phyloP scores from a whole-genome alignment of 2,329 filamentous ascomycete genomes.

The Aspergillus piperis region DNA sequence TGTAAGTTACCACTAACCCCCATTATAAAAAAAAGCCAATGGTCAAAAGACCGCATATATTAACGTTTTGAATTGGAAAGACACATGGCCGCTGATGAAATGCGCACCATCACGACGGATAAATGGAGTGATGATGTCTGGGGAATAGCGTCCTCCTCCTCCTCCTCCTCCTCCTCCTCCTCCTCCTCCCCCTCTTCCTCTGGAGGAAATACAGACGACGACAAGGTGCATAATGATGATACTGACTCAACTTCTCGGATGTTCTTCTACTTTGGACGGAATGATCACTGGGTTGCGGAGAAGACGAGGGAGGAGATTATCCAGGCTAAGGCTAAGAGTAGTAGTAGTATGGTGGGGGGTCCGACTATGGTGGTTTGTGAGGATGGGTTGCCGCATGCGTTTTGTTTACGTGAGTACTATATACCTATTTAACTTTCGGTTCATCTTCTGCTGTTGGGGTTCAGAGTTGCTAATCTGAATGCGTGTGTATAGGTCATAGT shows the following conservation, averaged over 20 bases:
- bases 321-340: slow-evolving; percentile 34
- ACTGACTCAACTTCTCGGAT: slow-evolving; percentile 35
- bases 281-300: slow-evolving; percentile 65
- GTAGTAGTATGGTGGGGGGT: slow-evolving; percentile 24
- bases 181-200: no score
- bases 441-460: neutral
- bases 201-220: no score
- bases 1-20: slow-evolving; percentile 41
- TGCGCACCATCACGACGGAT: slow-evolving; percentile 57
- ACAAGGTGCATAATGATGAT: no score
- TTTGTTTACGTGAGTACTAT: slow-evolving; percentile 55
- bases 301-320: slow-evolving; percentile 59
- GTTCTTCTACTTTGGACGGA: slow-evolving; percentile 60
- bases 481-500: slow-evolving; percentile 35
- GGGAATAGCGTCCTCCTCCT: slow-evolving; percentile 49
- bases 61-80: no score
- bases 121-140: slow-evolving; percentile 62
- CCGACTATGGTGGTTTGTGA: slow-evolving; percentile 59
- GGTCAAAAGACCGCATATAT: no score
- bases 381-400: slow-evolving; percentile 59
- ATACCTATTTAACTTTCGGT: neutral
- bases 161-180: slow-evolving; percentile 13
- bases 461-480: slow-evolving; percentile 7
- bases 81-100: slow-evolving; percentile 61
- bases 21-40: no score